A percentile compares a stretch with the other conserved stretches of the same genome.
These are phyloP conservation scores for Tetradesmus lagerheimii DNA, from an alignment of 139 green algal genomes.

Conservation along the genomic window DNA sequence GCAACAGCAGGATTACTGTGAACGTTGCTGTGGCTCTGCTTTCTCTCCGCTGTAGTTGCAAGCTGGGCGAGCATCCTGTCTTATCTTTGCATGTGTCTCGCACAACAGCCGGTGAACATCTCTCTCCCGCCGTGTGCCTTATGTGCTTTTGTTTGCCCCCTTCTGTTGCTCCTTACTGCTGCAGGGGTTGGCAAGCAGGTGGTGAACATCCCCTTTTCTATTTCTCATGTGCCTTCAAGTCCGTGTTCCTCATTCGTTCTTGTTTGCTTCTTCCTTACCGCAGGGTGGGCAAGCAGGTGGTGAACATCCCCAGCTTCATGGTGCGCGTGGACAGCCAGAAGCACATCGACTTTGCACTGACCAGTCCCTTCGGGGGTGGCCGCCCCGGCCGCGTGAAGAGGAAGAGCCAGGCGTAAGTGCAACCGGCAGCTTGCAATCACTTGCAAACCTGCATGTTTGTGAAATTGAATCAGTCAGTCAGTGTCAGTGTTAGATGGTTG, in stretches of 20 bases:
- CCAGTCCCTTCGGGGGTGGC: conserved; percentile 97
- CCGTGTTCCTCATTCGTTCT: background rate
- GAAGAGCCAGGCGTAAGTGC: conserved; percentile 62
- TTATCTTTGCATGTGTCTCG: too few species aligned
- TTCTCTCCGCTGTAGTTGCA: too few species aligned
- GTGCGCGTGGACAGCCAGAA: conserved; percentile 99
- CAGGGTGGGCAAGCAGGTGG: conserved; percentile 99
- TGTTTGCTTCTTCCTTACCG: background rate
- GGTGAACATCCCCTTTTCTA: conserved; percentile 99
- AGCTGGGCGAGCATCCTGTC: too few species aligned
- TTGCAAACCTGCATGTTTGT: background rate
- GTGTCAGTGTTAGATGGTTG: too few species aligned
- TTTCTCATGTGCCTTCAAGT: conserved; percentile 46
- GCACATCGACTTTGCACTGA: conserved; percentile 99
- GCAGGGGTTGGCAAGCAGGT: conserved; percentile 99
- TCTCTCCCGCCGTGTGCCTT: too few species aligned
- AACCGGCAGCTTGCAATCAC: background rate
- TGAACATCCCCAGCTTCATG: conserved; percentile 99
- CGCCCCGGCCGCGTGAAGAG: conserved; percentile 96
- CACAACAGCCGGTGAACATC: too few species aligned
- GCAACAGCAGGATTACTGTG: too few species aligned
- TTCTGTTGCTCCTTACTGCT: background rate
- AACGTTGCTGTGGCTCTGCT: too few species aligned
- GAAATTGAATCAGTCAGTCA: too few species aligned
- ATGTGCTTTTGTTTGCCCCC: background rate